Evolutionary conservation across 2,329 filamentous ascomycete genomes (phyloP).

Genomic region (Xylaria sp.): DNA sequence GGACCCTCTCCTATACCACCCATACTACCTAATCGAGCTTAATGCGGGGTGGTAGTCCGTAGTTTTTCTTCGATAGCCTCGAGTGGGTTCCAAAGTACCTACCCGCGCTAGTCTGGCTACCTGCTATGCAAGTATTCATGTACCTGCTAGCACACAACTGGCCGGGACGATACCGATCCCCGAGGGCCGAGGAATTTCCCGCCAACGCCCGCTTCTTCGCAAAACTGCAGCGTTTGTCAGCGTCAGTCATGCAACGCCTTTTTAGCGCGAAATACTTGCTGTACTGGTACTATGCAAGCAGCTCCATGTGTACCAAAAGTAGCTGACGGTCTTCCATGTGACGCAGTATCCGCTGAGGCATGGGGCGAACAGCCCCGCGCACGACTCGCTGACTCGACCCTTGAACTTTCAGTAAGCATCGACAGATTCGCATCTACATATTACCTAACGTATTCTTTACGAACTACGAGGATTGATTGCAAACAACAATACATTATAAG

Average conservation of each 20-base stretch:
- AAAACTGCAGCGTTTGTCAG: slow-evolving; percentile 33
- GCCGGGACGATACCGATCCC: slow-evolving; percentile 17
- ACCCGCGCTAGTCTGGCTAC: not conserved
- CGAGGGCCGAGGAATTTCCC: slow-evolving; percentile 32
- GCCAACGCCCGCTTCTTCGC: slow-evolving; percentile 3
- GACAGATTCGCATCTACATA: not conserved
- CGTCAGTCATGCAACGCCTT: slow-evolving; percentile 29
- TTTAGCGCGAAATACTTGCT: slow-evolving; percentile 16
- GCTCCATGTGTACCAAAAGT: not conserved
- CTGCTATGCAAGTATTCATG: not conserved
- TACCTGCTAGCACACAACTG: not conserved
- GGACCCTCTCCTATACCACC: too few relatives aligned
- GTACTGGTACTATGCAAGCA: not conserved
- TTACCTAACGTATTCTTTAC: not conserved
- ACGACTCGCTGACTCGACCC: slow-evolving; percentile 11
- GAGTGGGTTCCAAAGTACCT: not conserved
- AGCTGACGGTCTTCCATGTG: slow-evolving; percentile 5
- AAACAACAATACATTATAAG: not conserved
- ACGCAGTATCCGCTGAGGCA: slow-evolving; percentile 4
- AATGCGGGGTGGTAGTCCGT: too few relatives aligned
- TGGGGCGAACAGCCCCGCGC: slow-evolving; percentile 29
- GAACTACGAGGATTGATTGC: not conserved
- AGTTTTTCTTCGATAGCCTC: too few relatives aligned
- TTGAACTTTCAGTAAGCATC: slow-evolving; percentile 18
- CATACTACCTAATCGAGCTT: too few relatives aligned